A percentile compares a stretch with the other conserved stretches of the same genome.
Evolutionary conservation across 2,329 filamentous ascomycete genomes (phyloP).

Genomic region (Penicillium verrucosum): DNA sequence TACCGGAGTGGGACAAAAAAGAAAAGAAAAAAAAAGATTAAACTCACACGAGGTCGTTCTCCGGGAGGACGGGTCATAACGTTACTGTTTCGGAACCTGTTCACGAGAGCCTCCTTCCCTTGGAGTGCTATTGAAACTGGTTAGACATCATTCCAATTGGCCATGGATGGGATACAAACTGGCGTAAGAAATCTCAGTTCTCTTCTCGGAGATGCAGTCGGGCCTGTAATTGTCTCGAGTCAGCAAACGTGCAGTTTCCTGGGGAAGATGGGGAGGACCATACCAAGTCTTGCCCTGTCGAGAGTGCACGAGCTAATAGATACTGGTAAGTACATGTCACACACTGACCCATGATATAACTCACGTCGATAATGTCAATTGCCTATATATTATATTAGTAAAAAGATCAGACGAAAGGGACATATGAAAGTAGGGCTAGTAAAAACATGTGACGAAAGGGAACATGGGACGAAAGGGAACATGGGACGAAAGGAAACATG

Average conservation of each 20-base stretch:
- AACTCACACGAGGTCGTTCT: conserved; percentile 75
- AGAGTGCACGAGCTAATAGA: conserved; percentile 64
- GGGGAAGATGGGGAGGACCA: conserved; percentile 3
- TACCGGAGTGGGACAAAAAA: not conserved
- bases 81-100: conserved; percentile 95
- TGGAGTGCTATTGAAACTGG: conserved; percentile 65
- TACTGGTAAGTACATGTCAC: conserved; percentile 3
- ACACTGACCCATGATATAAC: conserved; percentile 25
- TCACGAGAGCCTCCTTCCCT: conserved; percentile 82
- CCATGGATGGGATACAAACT: conserved; percentile 54
- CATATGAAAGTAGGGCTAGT: not conserved
- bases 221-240: conserved; percentile 50
- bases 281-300: conserved; percentile 70
- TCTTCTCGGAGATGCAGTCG: conserved; percentile 66
- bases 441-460: not conserved
- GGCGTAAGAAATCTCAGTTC: conserved; percentile 91
- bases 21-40: not conserved
- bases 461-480: not conserved
- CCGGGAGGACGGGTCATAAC: conserved; percentile 84
- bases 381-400: conserved; percentile 53
- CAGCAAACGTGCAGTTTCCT: conserved; percentile 30
- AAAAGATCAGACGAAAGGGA: not conserved
- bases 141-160: conserved; percentile 24
- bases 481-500: no score
- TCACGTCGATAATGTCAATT: conserved; percentile 67